Conservation (phyloP, 257 asterid genomes). For the Rauvolfia tetraphylla region DNA sequence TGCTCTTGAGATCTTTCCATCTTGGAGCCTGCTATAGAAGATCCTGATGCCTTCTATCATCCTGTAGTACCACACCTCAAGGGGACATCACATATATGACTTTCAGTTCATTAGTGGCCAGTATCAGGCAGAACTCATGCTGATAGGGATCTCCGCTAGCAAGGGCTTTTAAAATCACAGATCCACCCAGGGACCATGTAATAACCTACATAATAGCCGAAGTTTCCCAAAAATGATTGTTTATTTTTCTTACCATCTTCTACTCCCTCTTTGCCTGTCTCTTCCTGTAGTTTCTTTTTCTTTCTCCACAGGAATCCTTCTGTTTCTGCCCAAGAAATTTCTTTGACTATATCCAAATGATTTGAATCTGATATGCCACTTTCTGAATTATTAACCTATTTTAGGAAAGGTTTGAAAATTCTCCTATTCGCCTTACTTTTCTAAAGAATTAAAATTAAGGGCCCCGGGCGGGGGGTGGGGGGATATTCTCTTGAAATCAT, state of each 20-base stretch:
- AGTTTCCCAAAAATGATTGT: background rate
- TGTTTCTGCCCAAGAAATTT: background rate
- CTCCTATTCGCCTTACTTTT: background rate
- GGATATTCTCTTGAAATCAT: background rate
- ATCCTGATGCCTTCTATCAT: background rate
- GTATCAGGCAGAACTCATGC: background rate
- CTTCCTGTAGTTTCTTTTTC: background rate
- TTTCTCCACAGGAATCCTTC: background rate
- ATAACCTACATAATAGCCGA: background rate
- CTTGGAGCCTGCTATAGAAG: background rate
- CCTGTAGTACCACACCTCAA: background rate
- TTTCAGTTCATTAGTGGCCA: background rate
- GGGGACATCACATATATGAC: background rate
- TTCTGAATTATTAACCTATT: background rate
- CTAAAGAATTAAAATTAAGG: background rate
- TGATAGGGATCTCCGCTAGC: background rate
- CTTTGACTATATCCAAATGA: background rate
- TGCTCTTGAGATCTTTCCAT: background rate
- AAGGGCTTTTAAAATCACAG: background rate
- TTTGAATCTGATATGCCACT: background rate
- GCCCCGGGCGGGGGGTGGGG: background rate
- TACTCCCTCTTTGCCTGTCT: background rate
- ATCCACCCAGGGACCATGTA: background rate
- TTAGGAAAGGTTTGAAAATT: background rate
- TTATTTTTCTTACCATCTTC: background rate